Base-by-base conservation (phyloP, 2,329 filamentous ascomycete species). In the Hyphodiscus sp. region DNA sequence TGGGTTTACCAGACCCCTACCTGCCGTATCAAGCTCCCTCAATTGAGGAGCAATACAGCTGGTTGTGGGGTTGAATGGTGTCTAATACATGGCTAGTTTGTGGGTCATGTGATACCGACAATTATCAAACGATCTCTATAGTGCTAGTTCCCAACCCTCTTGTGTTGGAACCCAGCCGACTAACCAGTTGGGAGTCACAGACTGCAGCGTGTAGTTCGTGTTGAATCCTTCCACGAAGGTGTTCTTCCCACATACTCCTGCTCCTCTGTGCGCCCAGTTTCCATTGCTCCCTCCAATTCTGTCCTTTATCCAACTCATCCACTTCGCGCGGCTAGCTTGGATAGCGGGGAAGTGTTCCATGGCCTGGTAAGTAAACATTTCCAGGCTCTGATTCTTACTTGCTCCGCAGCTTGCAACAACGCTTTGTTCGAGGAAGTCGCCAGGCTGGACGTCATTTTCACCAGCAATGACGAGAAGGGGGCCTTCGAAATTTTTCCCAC, bases 381-480 rank as follows among this genome's bases (percentile, higher is more conserved):
- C 51, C 18, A 53, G 41, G n/a, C 23, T 41, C 46, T 53, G 23
- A 38, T 49, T 33, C 23, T 15, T n/a, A 20, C 51, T 49, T 45
- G 41, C 51, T 3, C 23, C 38, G 45, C 51, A 49, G 30, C 26
- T 41, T 33, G 20, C 26, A 44, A 19, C 26, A 23, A 53, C 49
- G 26, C 43, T 33, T 20, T 49, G 38, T 26, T 41, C 23, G 29
- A 53, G 45, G 20, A 44, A 38, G 6, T 51, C 49, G 23, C 33
- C 15, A 11, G 49, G 43, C 16, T 44, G n/a, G 20, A 53, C 33
- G 20, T 56, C 54, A 3, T 26, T 33, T n/a, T 56, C 51, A 13
- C 53, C 49, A 44, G 50, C 53, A 47, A 56, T 54, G 30, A 56
- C 41, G 9, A 58, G 41, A 16, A 58, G 33, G 1, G 54, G 54